phyloP scores from a whole-genome alignment of 2,329 filamentous ascomycete species.

The Penicillium crustosum region DNA sequence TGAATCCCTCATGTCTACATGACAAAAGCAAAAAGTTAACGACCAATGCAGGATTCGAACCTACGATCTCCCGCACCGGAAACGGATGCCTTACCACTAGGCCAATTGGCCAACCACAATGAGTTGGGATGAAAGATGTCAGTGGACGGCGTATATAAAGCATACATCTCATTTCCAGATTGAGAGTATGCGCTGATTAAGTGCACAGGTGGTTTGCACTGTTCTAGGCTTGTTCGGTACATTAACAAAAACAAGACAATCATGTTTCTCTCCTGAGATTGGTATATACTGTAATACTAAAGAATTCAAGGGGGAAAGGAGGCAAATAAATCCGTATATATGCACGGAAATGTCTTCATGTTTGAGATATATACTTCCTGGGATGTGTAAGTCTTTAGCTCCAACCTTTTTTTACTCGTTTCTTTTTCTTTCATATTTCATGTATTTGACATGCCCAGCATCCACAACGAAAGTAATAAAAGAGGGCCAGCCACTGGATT shows the following conservation, averaged over 20 bases:
- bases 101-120: conserved; percentile 25
- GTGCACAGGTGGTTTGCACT: not conserved
- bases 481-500: too few species aligned
- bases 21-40: conserved; percentile 5
- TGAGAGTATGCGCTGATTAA: not conserved
- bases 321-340: fast-evolving
- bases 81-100: conserved; percentile 33
- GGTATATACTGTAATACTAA: not conserved
- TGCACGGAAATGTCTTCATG: not conserved
- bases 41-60: conserved; percentile 33
- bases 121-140: not conserved
- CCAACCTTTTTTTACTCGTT: too few species aligned
- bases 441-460: fast-evolving
- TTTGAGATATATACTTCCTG: not conserved
- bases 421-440: not conserved
- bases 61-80: conserved; percentile 32
- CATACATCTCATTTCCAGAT: not conserved
- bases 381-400: too few species aligned
- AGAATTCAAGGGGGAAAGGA: too few species aligned
- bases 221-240: not conserved
- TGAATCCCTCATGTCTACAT: too few species aligned
- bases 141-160: not conserved
- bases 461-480: fast-evolving
- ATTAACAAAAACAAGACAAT: not conserved
- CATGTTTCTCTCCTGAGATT: not conserved